Evolutionary conservation across 2,329 filamentous ascomycete species (phyloP), one percentile per base, ranked within the genome.

Genomic region (Penicillium sp.): DNA sequence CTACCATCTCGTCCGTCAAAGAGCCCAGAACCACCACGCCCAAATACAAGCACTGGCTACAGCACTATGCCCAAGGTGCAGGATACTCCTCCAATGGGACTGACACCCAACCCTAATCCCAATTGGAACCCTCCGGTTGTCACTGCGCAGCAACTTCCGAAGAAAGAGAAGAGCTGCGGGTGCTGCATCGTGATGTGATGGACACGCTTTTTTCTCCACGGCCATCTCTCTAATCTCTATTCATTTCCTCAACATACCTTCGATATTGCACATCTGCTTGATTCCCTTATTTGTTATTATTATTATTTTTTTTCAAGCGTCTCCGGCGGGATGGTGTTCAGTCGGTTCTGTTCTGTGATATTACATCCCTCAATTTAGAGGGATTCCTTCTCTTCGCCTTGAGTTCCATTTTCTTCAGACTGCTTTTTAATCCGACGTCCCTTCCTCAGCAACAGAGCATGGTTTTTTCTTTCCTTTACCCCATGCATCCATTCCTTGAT

Each of bases 141-240:
- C 41, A 77, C 79, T 58, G 69, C 84, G 23, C 81, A 82, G 41
- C 79, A 85, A 45, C 77, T 80, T 4, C 76, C 77, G 10, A 74
- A 80, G 61, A 69, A 69, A 59, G 66, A 68, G 47, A 76, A 79
- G 63, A 81, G 84, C 10, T 87, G 87, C 62, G 85, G 83, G 55
- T 89, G 87, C 72, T 91, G 88, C 72, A 78, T 90, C 57, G 81
- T 92, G 62, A 91, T 91, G 88, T 91, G 78, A 83, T 61, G 47
- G 43, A 48, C 29, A 39, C 44, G 50, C 45, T 42, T 44, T 23
- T 56, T 45, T 44, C 16, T 11, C 8, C 14, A 48, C 51, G 23
- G 42, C 41, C 40, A 50, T 54, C 60, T 56, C 55, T 40, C 48
- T 39, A 59, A 55, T 60, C 49, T 60, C 52, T 45, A 51, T 54